These are phyloP conservation scores for Ceratobasidium sp. DNA, from an alignment of 1,284 basidiomycete species.

Conservation along the genomic window DNA sequence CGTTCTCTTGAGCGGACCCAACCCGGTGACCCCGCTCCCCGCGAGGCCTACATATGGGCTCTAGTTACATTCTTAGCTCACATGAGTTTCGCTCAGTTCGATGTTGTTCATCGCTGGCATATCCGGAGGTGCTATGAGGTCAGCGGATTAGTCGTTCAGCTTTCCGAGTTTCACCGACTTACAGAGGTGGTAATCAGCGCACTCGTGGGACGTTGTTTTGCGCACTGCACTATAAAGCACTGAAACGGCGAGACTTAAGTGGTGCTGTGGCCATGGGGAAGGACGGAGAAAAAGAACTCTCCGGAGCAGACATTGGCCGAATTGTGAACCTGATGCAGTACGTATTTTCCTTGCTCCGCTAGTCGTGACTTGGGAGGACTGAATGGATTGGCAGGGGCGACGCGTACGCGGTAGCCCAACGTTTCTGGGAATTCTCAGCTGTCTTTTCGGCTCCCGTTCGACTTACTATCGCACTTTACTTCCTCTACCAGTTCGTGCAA, in stretches of 20 bases:
- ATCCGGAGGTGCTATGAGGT: slow-evolving; percentile 66
- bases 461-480: slow-evolving; percentile 72
- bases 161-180: background rate
- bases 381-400: slow-evolving; percentile 60
- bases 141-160: background rate
- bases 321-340: slow-evolving; percentile 62
- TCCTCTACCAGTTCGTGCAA: slow-evolving; percentile 70
- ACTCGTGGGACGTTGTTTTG: slow-evolving; percentile 74
- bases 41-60: slow-evolving; percentile 47
- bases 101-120: slow-evolving; percentile 70
- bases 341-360: background rate
- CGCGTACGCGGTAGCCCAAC: slow-evolving; percentile 70
- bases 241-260: slow-evolving; percentile 64
- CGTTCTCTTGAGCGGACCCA: slow-evolving; percentile 45
- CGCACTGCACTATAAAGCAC: slow-evolving; percentile 72
- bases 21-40: slow-evolving; percentile 8
- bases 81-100: slow-evolving; percentile 71
- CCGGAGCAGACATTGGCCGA: slow-evolving; percentile 46
- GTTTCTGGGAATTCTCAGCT: slow-evolving; percentile 73
- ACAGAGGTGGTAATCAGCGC: slow-evolving; percentile 47
- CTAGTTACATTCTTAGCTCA: slow-evolving; percentile 53
- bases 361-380: background rate
- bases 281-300: slow-evolving; percentile 50
- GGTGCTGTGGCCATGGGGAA: slow-evolving; percentile 53
- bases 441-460: slow-evolving; percentile 76